Evolutionary conservation across 2,329 filamentous ascomycete species (phyloP), one percentile per base, ranked within the genome.

Genomic region (Chaetoscypha palmicola): DNA sequence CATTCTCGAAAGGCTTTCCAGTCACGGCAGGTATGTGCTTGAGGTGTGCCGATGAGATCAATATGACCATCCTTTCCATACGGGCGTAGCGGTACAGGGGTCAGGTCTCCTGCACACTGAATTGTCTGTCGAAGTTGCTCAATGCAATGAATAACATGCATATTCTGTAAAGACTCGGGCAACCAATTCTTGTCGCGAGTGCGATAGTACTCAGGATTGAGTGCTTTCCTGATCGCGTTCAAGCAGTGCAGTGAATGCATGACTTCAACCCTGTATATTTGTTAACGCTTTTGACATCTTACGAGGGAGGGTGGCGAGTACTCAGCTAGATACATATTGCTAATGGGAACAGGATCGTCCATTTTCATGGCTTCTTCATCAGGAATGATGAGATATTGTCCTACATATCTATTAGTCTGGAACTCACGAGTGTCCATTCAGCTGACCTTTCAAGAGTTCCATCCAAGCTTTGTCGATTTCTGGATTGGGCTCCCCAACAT

Each of bases 241-340:
- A 54, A 30, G 31, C 47, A 51, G 37, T 55, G 50, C 35, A 56
- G 38, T 26, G 50, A 55, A 35, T 56, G 47, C 40, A 54, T 49
- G 4, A 52, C 47, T 26, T 54, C 49, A 17, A 51, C 38, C 31
- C 47, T 53, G 17, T 21, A 3, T 41, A 23, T 33, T 31, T 5
- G 19, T 20, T 33, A 5, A 41, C n/a, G 28, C 16, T 21, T 12
- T 11, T 38, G 8, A 20, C 3, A 21, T 19, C 20, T 38, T 4
- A 3, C 21, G 3, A 14, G 14, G 4, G 2, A 21, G 12, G 12
- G 21, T 4, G 11, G 17, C 12, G 34, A 41, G 41, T 50, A 52
- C 46, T 53, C 47, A 23, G 34, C 46, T 5, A 55, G 24, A 12
- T 50, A 53, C n/a, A 38, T 22, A 10, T 19, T 23, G 7, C 28